Evolutionary conservation across 2,329 filamentous ascomycete genomes (phyloP).

Genomic region (Metarhizium album): DNA sequence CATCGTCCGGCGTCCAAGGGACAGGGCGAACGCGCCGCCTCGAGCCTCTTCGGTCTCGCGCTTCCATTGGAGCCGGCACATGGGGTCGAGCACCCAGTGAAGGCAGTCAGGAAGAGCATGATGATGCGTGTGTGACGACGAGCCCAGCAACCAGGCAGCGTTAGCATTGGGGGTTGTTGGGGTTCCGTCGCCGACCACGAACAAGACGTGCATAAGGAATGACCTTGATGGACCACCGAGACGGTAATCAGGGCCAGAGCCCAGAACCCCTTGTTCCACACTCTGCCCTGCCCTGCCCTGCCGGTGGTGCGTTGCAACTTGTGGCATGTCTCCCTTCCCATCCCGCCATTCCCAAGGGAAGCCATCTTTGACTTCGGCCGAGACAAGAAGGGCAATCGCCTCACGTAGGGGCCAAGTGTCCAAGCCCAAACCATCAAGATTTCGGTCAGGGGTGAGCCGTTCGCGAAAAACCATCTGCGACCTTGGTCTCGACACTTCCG

Average conservation of each 20-base stretch:
- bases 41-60: not conserved
- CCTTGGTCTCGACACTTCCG: not conserved
- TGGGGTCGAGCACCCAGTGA: not conserved
- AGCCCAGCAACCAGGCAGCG: not conserved
- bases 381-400: not conserved
- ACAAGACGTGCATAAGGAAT: too few relatives aligned
- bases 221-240: too few relatives aligned
- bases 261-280: not conserved
- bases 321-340: too few relatives aligned
- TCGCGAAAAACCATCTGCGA: not conserved
- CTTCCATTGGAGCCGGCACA: not conserved
- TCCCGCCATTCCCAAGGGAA: too few relatives aligned
- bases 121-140: not conserved
- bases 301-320: too few relatives aligned
- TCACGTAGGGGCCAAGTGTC: not conserved
- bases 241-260: not conserved
- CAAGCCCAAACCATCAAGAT: too few relatives aligned
- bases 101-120: too few relatives aligned
- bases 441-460: too few relatives aligned
- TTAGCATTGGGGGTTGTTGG: too few relatives aligned
- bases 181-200: not conserved
- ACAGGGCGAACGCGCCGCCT: not conserved
- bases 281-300: too few relatives aligned
- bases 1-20: not conserved
- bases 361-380: not conserved